A percentile compares a stretch with the other conserved stretches of the same genome.
Conservation (phyloP, 805 yeast genomes). For the Naumovozyma dairenensis region DNA sequence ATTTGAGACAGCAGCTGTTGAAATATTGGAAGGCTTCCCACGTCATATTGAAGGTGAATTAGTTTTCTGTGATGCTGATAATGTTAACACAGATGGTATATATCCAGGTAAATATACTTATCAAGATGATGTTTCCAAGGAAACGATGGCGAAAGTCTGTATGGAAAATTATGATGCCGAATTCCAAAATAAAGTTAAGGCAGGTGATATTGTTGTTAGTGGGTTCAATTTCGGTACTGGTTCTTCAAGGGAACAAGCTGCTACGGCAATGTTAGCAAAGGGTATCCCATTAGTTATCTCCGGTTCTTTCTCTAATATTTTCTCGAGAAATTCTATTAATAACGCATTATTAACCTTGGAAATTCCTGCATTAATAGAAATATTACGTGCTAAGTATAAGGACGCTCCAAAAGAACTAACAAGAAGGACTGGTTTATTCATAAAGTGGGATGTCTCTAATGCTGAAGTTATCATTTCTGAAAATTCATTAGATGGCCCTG, state of each 20-base stretch:
- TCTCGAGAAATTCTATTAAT: conserved; percentile 91
- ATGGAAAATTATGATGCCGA: conserved; percentile 97
- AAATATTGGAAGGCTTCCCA: conserved; percentile 86
- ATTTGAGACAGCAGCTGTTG: conserved; percentile 41
- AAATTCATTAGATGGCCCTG: conserved; percentile 36
- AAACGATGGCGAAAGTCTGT: conserved; percentile 97
- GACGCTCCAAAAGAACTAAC: conserved; percentile 61
- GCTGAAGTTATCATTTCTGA: conserved; percentile 76
- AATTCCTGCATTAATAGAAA: conserved; percentile 75
- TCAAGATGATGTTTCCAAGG: conserved; percentile 92
- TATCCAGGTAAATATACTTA: conserved; percentile 98
- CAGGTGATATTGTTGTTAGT: conserved; percentile 83
- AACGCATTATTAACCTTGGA: conserved; percentile 91
- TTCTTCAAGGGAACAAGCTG: conserved; percentile 97
- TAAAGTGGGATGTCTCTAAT: conserved; percentile 85
- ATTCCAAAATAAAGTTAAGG: conserved; percentile 66
- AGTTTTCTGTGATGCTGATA: conserved; percentile 92
- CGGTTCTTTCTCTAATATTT: conserved; percentile 96
- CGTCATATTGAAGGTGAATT: conserved; percentile 79
- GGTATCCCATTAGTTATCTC: conserved; percentile 89
- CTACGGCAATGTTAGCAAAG: conserved; percentile 92
- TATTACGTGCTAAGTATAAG: conserved; percentile 59
- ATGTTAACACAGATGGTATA: conserved; percentile 95
- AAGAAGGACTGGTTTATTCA: conserved; percentile 87
- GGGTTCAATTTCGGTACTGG: conserved; percentile 98